Evolutionary conservation across 495 filamentous ascomycete genomes (phyloP), one percentile per base, ranked within the genome.

Genomic region (Rusavskia elegans): DNA sequence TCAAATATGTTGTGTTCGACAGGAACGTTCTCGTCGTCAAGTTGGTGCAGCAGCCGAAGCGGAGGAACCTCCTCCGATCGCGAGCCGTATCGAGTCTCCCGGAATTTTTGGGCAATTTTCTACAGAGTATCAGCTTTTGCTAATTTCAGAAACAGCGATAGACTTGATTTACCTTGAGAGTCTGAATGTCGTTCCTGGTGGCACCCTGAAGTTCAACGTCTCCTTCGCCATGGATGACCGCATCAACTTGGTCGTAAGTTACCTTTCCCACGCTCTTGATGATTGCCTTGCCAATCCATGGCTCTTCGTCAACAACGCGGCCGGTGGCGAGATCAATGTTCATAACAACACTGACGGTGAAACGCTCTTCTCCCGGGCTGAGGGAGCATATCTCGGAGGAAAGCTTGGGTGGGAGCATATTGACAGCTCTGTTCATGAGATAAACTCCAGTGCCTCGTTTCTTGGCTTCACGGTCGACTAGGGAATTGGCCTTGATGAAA

Each of bases 21-120:
- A 0, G 90, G 92, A 36, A 96, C 87, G 63, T 96, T 96, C 72
- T 98, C 92, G 57, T 98, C 92, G 59, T 98, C 93, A n/a, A 96
- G 78, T 64, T 92, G 85, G 63, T 95, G 84, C 38, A 97, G 70
- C 35, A 98, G 77, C 41, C 92, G 84, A 48, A 97, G 78, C 45
- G 89, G 80, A 19, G 89, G 84, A 54, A 94, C 84, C 9, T 83
- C 77, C 32, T 82, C 77, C 23, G 79, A 77, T 21, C 82, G 82
- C 50, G 87, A 82, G 45, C 85, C 85, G 55, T 92, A 83, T 42
- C 92, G 80, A 7, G 80, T 75, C 64, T 95, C 85, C 37, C 87
- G 84, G 75, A 95, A 92, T 63, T 89, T 94, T 53, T 85, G 83
- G 7, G 85, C 77, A 55, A 93, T 74, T 56, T 77, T 87, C 58